These are phyloP conservation scores for Hypoxylon sp. DNA, from an alignment of 2,329 filamentous ascomycete genomes.

Conservation along the genomic window DNA sequence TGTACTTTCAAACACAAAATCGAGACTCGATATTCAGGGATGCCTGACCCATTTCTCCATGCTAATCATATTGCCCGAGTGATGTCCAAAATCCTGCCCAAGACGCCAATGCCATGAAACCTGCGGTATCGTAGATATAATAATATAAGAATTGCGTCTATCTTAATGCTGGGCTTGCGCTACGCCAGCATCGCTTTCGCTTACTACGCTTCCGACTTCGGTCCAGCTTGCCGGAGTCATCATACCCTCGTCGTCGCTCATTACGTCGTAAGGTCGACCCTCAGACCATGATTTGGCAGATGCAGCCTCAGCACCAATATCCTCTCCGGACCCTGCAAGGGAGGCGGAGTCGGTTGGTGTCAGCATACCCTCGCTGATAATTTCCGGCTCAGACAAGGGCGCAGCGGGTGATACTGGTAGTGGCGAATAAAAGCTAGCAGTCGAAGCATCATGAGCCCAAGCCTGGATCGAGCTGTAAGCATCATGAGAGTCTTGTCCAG, in stretches of 20 bases:
- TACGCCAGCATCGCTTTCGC: constrained; percentile 65
- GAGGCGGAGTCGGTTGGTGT: constrained; percentile 74
- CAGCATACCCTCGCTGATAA: constrained; percentile 67
- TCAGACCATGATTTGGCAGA: constrained; percentile 58
- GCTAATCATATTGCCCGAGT: constrained; percentile 31
- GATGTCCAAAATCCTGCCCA: constrained; percentile 28
- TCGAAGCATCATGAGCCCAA: constrained; percentile 72
- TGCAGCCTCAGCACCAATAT: constrained; percentile 61
- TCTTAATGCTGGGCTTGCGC: constrained; percentile 55
- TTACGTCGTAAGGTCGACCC: constrained; percentile 65
- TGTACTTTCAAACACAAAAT: constrained; percentile 26
- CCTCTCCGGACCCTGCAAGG: constrained; percentile 66
- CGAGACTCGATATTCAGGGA: constrained; percentile 20
- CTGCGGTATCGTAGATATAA: constrained; percentile 35
- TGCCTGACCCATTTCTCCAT: constrained; percentile 28
- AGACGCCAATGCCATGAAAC: constrained; percentile 42
- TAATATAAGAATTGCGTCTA: constrained; percentile 16
- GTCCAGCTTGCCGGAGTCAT: constrained; percentile 75
- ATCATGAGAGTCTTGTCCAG: constrained; percentile 61
- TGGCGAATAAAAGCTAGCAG: constrained; percentile 72
- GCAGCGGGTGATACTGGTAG: constrained; percentile 67
- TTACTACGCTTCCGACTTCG: constrained; percentile 74
- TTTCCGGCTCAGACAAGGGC: constrained; percentile 66
- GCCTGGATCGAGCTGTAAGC: constrained; percentile 75
- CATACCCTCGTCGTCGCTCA: constrained; percentile 73